Conservation (phyloP, 352 stramenopile species). For the Phytophthora fragariaefolia region DNA sequence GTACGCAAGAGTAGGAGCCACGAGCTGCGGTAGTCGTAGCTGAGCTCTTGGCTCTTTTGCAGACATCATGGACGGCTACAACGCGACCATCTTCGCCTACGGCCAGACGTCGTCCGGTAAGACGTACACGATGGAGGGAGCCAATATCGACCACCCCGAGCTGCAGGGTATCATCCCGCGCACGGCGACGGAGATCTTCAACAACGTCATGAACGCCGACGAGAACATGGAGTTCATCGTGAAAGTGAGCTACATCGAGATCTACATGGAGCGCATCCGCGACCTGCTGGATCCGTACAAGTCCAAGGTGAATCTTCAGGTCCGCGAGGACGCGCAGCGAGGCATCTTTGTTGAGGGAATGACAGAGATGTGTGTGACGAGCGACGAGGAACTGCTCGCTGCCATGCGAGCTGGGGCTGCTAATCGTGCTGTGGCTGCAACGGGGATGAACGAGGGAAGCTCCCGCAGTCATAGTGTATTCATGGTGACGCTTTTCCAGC, state of each 20-base stretch:
- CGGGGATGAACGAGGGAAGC: conserved; percentile 95
- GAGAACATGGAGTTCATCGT: conserved; percentile 94
- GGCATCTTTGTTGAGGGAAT: conserved; percentile 95
- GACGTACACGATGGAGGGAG: conserved; percentile 50
- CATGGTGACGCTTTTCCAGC: conserved; percentile 90
- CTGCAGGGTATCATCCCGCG: conserved; percentile 89
- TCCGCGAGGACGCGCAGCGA: conserved; percentile 87
- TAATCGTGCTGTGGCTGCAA: conserved; percentile 90
- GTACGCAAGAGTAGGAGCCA: conserved; percentile 35
- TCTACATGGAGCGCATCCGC: conserved; percentile 96
- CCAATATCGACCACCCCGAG: conserved; percentile 86
- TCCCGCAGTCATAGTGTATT: conserved; percentile 93
- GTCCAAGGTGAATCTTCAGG: conserved; percentile 91
- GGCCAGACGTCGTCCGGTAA: conserved; percentile 88
- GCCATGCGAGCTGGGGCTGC: conserved; percentile 83
- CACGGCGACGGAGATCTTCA: conserved; percentile 90
- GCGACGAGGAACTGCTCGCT: conserved; percentile 86
- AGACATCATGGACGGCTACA: conserved; percentile 94
- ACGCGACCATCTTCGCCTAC: conserved; percentile 95
- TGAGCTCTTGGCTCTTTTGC: conserved; percentile 12
- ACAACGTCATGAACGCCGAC: conserved; percentile 84
- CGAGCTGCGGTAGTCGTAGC: background rate
- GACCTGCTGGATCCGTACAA: conserved; percentile 93
- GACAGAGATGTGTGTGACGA: conserved; percentile 94
- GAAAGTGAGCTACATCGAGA: conserved; percentile 95